Percentiles rank a stretch among this genome's conserved stretches.
These are phyloP conservation scores for Mortierella sp. DNA, from an alignment of 371 early-diverging fungal genomes.

Conservation along the genomic window DNA sequence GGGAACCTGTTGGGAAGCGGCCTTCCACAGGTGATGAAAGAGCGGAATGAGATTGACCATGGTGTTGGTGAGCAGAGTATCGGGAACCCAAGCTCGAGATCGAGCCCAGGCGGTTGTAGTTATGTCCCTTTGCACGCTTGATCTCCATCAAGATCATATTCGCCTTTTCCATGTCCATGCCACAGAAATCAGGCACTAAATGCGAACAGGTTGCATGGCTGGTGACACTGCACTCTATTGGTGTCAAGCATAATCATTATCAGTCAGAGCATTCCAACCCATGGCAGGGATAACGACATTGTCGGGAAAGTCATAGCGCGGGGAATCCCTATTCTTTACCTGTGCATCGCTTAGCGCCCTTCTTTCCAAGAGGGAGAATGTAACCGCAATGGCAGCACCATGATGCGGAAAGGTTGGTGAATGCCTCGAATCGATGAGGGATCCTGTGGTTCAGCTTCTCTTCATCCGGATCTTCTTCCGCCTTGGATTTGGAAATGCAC, in stretches of 20 bases:
- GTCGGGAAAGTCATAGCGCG: too few species aligned
- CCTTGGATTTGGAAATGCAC: constrained; percentile 82
- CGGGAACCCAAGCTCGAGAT: constrained; percentile 29
- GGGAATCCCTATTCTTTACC: too few species aligned
- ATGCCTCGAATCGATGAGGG: constrained; percentile 89
- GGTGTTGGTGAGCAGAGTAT: constrained; percentile 22
- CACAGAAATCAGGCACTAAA: constrained; percentile 94
- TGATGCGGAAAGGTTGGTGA: constrained; percentile 80
- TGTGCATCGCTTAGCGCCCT: constrained; percentile 71
- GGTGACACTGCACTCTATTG: constrained; percentile 78
- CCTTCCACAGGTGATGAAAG: constrained; percentile 42
- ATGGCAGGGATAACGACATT: too few species aligned
- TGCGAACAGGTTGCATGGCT: constrained; percentile 89
- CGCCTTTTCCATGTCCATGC: constrained; percentile 86
- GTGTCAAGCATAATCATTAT: background rate
- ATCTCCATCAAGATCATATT: constrained; percentile 83
- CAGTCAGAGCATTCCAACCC: too few species aligned
- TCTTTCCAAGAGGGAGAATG: constrained; percentile 87
- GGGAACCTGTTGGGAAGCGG: constrained; percentile 33
- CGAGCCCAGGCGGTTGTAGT: constrained; percentile 34
- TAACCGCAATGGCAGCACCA: constrained; percentile 99
- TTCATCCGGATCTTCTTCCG: constrained; percentile 68
- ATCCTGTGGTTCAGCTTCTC: constrained; percentile 88
- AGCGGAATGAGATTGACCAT: constrained; percentile 29
- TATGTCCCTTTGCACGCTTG: constrained; percentile 66